Base-by-base conservation (phyloP, 2,329 filamentous ascomycete species). In the Claviceps digitariae region DNA sequence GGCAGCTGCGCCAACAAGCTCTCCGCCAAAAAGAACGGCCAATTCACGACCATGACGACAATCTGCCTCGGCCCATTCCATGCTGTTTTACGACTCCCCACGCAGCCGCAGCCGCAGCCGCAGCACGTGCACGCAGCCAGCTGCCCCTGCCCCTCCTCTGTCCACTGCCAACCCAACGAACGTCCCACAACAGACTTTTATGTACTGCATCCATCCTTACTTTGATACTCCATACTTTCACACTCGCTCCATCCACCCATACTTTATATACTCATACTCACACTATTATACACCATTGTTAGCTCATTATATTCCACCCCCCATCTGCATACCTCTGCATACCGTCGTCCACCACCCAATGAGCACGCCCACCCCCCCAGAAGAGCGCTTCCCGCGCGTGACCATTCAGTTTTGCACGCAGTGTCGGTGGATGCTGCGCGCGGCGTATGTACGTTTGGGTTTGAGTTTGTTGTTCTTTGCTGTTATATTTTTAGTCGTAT, bases 391-490 rank as follows among this genome's bases (percentile, higher is more conserved):
- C 23, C 52, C 52, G n/a, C 31, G 48, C 29, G 77, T 96, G 52
- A 83, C 84, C n/a, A 95, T 96, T 63, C 81, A 85, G 60, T 96
- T 87, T 72, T 96, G 90, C 72, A 95, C 88, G 0, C 89, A 95
- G 71, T 96, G 90, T 70, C 87, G 87, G 72, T 95, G 90, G 89
- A 87, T 93, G 79, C 72, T 94, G 12, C 74, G 89, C 56, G 88
- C 89, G 38, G 87, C 88, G 60, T 95, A 93, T 69, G 88, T 91
- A 78, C 60, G 78, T 29, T 51, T 25, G 20, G 10, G 10, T 23
- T 25, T 44, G 38, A 2, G 5, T 29, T 29, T 4, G 27, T 29
- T 29, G 27, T n/a, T n/a, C n/a, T n/a, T n/a, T n/a, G n/a, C n/a
- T n/a, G n/a, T n/a, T n/a, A n/a, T n/a, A n/a, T n/a, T n/a, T n/a